Percentiles rank a stretch among this genome's conserved stretches.
These are phyloP conservation scores for Phalaenopsis aphrodite DNA, from an alignment of 106 monocot genomes.

Conservation along the genomic window DNA sequence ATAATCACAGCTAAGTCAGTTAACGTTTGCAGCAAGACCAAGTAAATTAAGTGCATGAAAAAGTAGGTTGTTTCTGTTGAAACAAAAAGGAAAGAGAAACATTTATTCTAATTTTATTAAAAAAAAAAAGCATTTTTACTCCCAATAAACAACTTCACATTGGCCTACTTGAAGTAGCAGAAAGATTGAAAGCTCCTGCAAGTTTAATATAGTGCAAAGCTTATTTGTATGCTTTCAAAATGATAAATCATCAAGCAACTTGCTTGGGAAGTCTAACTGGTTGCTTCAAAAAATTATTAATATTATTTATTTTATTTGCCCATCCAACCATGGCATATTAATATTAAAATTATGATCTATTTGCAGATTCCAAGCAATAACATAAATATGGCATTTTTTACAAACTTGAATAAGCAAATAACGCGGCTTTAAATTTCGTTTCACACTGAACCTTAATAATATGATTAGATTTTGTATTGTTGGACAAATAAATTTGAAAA, in stretches of 20 bases:
- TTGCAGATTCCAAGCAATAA: neutral
- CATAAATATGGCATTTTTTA: neutral
- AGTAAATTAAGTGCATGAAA: neutral
- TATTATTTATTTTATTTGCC: neutral
- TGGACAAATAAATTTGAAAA: neutral
- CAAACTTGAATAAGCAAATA: neutral
- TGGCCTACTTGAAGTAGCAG: neutral
- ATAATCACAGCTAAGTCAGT: neutral
- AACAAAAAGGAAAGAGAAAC: neutral
- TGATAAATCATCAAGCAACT: neutral
- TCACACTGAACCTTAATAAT: neutral
- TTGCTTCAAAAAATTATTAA: neutral
- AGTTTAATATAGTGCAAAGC: neutral
- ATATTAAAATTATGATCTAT: neutral
- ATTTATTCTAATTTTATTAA: neutral
- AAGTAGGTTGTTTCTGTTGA: neutral
- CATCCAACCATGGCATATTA: neutral
- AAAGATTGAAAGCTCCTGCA: neutral
- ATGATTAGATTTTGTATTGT: slow-evolving; percentile 1
- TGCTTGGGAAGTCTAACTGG: neutral
- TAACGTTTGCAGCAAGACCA: neutral
- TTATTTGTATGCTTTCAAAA: neutral
- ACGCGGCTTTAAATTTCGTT: neutral
- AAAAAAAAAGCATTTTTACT: neutral
- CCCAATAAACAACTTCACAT: neutral